A percentile compares a stretch with the other conserved stretches of the same genome.
Evolutionary conservation across 2,329 filamentous ascomycete genomes (phyloP).

Genomic region (Decorospora gaudefroyi): DNA sequence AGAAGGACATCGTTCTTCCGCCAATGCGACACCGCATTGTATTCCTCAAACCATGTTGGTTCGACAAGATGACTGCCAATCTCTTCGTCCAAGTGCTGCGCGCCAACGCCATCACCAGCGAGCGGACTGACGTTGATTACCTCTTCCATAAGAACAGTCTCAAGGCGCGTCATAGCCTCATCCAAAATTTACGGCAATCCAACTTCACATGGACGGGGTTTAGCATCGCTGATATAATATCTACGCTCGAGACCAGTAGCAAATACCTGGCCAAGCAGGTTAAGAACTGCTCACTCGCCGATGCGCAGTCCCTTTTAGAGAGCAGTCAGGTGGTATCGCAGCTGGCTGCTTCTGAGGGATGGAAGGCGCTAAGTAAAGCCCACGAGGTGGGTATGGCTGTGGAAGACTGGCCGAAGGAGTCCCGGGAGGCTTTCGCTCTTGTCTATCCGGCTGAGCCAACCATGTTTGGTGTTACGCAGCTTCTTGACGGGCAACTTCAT

Average conservation of each 20-base stretch:
- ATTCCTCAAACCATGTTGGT: conserved; percentile 77
- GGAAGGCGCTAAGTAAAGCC: conserved; percentile 67
- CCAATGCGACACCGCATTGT: conserved; percentile 72
- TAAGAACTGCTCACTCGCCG: conserved; percentile 63
- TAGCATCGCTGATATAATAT: conserved; percentile 63
- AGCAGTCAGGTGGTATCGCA: conserved; percentile 68
- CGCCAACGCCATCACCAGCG: conserved; percentile 85
- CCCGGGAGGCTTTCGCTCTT: conserved; percentile 70
- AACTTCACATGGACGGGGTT: conserved; percentile 88
- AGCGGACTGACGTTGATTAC: conserved; percentile 81
- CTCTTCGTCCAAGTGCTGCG: conserved; percentile 83
- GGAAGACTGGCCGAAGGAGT: conserved; percentile 65
- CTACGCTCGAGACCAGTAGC: conserved; percentile 67
- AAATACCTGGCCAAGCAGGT: conserved; percentile 68
- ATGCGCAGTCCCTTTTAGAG: conserved; percentile 63
- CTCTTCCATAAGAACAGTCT: conserved; percentile 80
- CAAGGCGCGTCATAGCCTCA: conserved; percentile 67
- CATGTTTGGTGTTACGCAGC: conserved; percentile 62
- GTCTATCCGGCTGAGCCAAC: conserved; percentile 52
- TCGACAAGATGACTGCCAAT: conserved; percentile 82
- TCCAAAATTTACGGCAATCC: conserved; percentile 78
- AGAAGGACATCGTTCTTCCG: conserved; percentile 67
- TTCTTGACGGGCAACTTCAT: conserved; percentile 60
- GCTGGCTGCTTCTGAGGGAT: conserved; percentile 65
- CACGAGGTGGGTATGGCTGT: conserved; percentile 81